Evolutionary conservation across 257 asterid species (phyloP).

Genomic region (Nicotiana benthamiana): DNA sequence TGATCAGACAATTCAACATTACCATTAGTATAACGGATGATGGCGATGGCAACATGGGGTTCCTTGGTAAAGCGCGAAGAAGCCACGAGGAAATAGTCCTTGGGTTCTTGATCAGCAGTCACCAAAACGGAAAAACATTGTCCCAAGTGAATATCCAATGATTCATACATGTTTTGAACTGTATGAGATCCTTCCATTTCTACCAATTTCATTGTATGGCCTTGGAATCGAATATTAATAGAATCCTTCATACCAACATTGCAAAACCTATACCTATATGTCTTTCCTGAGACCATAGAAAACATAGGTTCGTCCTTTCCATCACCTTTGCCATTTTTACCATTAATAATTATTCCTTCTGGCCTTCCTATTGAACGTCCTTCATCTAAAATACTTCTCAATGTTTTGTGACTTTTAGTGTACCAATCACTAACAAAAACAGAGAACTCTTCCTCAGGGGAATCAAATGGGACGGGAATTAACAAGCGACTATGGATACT

Average conservation of each 20-base stretch:
- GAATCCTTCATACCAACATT: background rate
- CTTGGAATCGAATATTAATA: background rate
- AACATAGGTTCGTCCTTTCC: background rate
- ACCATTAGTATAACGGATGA: background rate
- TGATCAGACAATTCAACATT: background rate
- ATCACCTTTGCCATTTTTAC: background rate
- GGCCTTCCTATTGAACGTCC: background rate
- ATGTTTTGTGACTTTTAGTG: background rate
- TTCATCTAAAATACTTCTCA: background rate
- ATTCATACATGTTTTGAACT: conserved; percentile 1
- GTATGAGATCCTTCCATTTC: conserved; percentile 6
- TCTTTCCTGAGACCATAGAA: background rate
- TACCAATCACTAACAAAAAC: conserved; percentile 2
- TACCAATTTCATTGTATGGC: conserved; percentile 1
- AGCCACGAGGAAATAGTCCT: conserved; percentile 2
- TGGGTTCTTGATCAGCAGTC: conserved; percentile 7
- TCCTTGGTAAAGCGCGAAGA: background rate
- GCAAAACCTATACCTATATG: conserved; percentile 6
- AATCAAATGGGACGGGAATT: conserved; percentile 7
- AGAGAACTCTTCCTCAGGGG: background rate
- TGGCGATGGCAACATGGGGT: background rate
- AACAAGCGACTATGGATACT: conserved; percentile 3
- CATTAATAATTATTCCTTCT: conserved; percentile 3
- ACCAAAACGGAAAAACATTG: conserved; percentile 4
- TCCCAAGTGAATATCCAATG: conserved; percentile 5